Evolutionary conservation across 2,329 filamentous ascomycete genomes (phyloP), one percentile per base, ranked within the genome.

Genomic region (Phyllachora maydis): DNA sequence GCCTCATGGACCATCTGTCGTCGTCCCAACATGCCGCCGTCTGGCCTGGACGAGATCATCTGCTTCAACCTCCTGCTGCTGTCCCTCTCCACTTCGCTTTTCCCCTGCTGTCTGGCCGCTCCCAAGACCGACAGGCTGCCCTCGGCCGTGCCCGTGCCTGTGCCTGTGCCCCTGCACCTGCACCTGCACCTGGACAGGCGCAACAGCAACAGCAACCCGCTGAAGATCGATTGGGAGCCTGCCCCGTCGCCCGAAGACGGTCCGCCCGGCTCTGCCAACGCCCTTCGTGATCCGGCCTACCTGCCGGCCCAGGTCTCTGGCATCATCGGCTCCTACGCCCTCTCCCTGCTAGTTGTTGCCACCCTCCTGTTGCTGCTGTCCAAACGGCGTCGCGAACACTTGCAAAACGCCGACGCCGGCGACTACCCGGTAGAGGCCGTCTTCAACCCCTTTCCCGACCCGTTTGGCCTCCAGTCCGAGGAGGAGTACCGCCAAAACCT

Each of bases 301-400:
- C 64, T 93, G 12, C 79, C 82, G 11, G 71, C 68, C 28, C 74
- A 93, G 46, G 71, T 93, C 35, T 74, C 76, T 32, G 79, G 72
- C 34, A 76, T 95, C 29, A 61, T 85, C 28, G 81, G 72, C 30
- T 72, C 77, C 28, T 93, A 93, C 65, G 59, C 83, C 28, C 46
- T 79, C 30, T 77, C 69, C 17, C 59, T 90, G 40, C 57, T 81
- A 38, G 47, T 88, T 37, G 66, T 88, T 37, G 71, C 78, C 36
- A 54, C 66, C 16, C 51, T 65, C 22, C 52, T 82, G 6, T 52
- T 81, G 19, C 43, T 63, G 12, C 55, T 81, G 6, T 51, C 60
- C 24, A 66, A 58, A 42, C 56, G 45, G 28, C 54, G 64, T 12
- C 59, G 62, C 13, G 49, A 59, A 23, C 59, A 54, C 29, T 45